Evolutionary conservation across 225 moss, liverwort and hornwort species (phyloP).

Genomic region (Pseudoscleropodium purum): DNA sequence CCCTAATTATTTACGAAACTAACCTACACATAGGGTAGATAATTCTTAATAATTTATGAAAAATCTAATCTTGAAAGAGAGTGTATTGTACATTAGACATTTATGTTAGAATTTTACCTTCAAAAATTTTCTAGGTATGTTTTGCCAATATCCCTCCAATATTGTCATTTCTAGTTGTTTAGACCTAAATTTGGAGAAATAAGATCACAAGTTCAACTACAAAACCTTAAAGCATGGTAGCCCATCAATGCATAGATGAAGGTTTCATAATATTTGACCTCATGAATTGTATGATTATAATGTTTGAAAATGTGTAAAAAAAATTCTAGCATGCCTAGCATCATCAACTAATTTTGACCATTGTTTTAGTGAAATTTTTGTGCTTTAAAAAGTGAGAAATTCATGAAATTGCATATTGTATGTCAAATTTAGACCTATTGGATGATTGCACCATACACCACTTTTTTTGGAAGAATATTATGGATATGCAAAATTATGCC

Average conservation of each 20-base stretch:
- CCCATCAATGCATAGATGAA: not conserved
- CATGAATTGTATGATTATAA: fast-evolving
- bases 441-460: not conserved
- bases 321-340: fast-evolving
- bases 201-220: not conserved
- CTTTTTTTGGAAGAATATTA: not conserved
- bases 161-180: fast-evolving
- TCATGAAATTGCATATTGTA: not conserved
- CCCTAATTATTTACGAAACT: too few relatives aligned
- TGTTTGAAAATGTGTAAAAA: not conserved
- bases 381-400: not conserved
- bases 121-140: too few relatives aligned
- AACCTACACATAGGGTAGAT: too few relatives aligned
- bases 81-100: not conserved
- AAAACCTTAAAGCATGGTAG: not conserved
- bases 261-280: not conserved
- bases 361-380: not conserved
- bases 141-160: not conserved
- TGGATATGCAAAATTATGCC: not conserved
- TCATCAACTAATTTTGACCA: not conserved
- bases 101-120: fast-evolving
- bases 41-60: not conserved
- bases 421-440: not conserved
- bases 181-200: not conserved
- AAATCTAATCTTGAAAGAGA: not conserved